Evolutionary conservation across 805 yeast genomes (phyloP).

Genomic region (Yarrowia sp.): DNA sequence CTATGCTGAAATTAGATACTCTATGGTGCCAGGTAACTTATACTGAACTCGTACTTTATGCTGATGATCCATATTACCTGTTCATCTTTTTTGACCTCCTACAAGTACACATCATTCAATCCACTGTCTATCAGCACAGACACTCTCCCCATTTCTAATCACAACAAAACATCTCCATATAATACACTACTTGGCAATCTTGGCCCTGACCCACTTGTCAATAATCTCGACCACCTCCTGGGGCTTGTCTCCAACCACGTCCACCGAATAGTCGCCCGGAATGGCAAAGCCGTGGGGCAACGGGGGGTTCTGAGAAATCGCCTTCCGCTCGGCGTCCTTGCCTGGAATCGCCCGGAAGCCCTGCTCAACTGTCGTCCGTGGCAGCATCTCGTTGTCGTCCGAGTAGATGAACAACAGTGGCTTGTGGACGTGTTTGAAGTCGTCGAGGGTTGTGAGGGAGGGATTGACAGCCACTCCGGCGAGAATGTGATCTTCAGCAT

Average conservation of each 20-base stretch:
- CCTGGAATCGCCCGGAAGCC: constrained; percentile 29
- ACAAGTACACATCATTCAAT: too few relatives aligned
- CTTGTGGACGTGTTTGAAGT: constrained; percentile 34
- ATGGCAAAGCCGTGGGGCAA: constrained; percentile 47
- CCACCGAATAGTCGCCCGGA: constrained; percentile 42
- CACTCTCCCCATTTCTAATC: too few relatives aligned
- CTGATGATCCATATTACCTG: too few relatives aligned
- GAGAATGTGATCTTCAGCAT: constrained; percentile 33
- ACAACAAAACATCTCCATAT: background rate
- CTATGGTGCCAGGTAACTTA: too few relatives aligned
- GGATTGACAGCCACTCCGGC: constrained; percentile 38
- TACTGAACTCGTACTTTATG: too few relatives aligned
- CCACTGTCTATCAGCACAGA: too few relatives aligned
- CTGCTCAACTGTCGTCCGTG: constrained; percentile 30
- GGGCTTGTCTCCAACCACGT: constrained; percentile 39
- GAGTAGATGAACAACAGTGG: constrained; percentile 36
- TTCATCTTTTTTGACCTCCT: too few relatives aligned
- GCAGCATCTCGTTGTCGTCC: constrained; percentile 35
- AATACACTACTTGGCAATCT: background rate
- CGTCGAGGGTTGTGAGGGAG: constrained; percentile 35
- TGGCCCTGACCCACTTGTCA: constrained; percentile 24
- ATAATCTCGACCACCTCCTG: constrained; percentile 31
- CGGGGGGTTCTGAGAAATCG: constrained; percentile 33
- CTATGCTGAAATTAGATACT: too few relatives aligned
- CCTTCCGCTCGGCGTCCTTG: background rate